Evolutionary conservation across 768 basidiomycete species (phyloP), one percentile per base, ranked within the genome.

Genomic region (Lentinula lateritia): DNA sequence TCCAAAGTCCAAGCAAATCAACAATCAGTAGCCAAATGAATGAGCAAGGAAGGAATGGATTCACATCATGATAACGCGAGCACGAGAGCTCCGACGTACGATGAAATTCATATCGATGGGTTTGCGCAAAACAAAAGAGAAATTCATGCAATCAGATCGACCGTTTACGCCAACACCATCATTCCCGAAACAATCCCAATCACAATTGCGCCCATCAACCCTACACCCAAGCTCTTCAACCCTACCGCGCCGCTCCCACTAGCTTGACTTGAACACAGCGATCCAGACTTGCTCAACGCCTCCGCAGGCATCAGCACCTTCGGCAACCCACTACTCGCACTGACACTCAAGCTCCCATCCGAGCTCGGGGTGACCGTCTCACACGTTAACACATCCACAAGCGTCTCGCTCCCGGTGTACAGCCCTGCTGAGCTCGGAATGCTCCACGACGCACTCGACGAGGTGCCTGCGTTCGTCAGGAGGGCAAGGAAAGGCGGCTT

Each of bases 361-460:
- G 68, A 66, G 59, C 74, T 75, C 7, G 77, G 75, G 1, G 63
- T 64, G 34, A 78, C 65, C 50, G 64, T 67, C 28, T 64, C 72
- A 67, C 86, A 88, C 7, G 78, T 80, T 35, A 87, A 65, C 32
- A 83, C 76, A 62, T 88, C 84, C 36, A 87, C 76, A 7, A 88
- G 72, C 36, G 56, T 68, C 65, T 81, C 76, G 56, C 74, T 72
- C 0, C 70, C 65, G 23, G 69, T 62, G 72, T 78, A 85, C 71
- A 74, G 41, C 68, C 76, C 83, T 83, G 86, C 28, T 62, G 69
- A 28, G 71, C 50, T 35, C 8, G 59, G 59, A 16, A 60, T 43
- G 38, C 34, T 52, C 59, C 59, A 60, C 18, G 36, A 68, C 9
- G 66, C 59, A 5, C 69, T 67, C 13, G 71, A 66, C n/a, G 73